Conservation (phyloP, 2,329 filamentous ascomycete species). For the Botryosphaeria dothidea region DNA sequence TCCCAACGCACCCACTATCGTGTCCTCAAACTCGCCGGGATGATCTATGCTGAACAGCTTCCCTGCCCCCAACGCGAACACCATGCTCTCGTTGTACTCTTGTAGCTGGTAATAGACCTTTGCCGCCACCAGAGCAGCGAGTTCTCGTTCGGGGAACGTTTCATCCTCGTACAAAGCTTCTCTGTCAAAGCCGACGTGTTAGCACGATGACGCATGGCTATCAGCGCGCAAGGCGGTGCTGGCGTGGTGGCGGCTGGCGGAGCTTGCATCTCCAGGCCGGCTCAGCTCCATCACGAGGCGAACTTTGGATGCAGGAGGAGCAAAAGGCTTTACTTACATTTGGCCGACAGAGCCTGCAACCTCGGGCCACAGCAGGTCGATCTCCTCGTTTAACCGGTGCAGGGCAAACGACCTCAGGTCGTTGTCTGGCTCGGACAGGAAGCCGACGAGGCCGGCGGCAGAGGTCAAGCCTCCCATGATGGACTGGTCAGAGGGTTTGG, state of each 20-base stretch:
- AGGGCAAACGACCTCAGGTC: constrained; percentile 94
- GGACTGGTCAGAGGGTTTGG: constrained; percentile 11
- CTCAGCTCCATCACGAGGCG: constrained; percentile 7
- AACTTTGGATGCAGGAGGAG: neutral
- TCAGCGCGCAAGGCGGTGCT: constrained; percentile 12
- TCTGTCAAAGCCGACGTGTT: constrained; percentile 51
- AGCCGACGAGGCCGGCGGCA: constrained; percentile 91
- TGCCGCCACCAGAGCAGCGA: constrained; percentile 89
- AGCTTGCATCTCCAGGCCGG: neutral
- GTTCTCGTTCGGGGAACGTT: constrained; percentile 86
- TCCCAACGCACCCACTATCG: constrained; percentile 73
- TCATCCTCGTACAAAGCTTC: constrained; percentile 98
- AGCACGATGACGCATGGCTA: constrained; percentile 13
- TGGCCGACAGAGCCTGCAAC: constrained; percentile 88
- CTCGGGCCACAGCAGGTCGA: constrained; percentile 97
- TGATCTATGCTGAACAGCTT: constrained; percentile 92
- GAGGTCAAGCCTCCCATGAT: constrained; percentile 90
- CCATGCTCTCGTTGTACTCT: constrained; percentile 99
- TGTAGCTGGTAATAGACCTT: constrained; percentile 99
- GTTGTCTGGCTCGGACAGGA: constrained; percentile 90
- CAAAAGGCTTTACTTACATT: constrained; percentile 65
- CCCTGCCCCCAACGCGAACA: constrained; percentile 90
- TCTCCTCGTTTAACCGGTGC: constrained; percentile 92
- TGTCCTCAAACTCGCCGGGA: constrained; percentile 95
- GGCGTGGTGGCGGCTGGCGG: constrained; percentile 20